A percentile compares a stretch with the other conserved stretches of the same genome.
phyloP scores from a whole-genome alignment of 164 flowering plant species.

The Magnolia sinica region DNA sequence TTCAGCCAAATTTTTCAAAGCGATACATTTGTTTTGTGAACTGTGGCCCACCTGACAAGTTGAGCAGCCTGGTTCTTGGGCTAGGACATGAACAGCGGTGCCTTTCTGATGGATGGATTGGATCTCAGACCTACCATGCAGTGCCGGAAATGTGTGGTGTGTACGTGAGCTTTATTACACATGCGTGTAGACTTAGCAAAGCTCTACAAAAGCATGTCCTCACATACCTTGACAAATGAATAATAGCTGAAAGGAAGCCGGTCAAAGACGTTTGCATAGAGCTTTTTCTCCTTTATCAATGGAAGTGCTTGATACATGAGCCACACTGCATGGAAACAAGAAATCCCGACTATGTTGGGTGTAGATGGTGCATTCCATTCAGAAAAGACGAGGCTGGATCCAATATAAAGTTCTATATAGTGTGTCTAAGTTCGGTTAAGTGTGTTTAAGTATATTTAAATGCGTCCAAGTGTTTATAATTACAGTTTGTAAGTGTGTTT shows the following conservation, averaged over 20 bases:
- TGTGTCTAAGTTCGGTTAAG: no score
- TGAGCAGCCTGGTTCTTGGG: not conserved
- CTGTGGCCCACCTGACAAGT: not conserved
- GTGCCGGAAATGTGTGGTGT: not conserved
- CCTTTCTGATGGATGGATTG: not conserved
- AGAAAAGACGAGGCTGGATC: no score
- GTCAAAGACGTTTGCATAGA: slow-evolving; percentile 50
- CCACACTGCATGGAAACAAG: slow-evolving; percentile 54
- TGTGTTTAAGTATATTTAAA: no score
- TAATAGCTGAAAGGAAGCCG: slow-evolving; percentile 61
- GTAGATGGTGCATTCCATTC: not conserved
- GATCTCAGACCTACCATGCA: not conserved
- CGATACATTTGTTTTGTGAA: not conserved
- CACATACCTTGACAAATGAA: slow-evolving; percentile 59
- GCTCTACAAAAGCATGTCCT: not conserved
- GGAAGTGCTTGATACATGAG: slow-evolving; percentile 87
- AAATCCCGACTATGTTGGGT: not conserved
- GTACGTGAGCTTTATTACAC: no score
- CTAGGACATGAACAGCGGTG: not conserved
- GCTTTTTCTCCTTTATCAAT: slow-evolving; percentile 51
- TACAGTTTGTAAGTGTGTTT: no score
- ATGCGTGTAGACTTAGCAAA: no score
- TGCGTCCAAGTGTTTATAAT: no score
- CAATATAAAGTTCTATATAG: no score
- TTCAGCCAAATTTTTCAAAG: not conserved